Evolutionary conservation across 75 land plant species (phyloP), one percentile per base, ranked within the genome.

Genomic region (Pinus tabuliformis): DNA sequence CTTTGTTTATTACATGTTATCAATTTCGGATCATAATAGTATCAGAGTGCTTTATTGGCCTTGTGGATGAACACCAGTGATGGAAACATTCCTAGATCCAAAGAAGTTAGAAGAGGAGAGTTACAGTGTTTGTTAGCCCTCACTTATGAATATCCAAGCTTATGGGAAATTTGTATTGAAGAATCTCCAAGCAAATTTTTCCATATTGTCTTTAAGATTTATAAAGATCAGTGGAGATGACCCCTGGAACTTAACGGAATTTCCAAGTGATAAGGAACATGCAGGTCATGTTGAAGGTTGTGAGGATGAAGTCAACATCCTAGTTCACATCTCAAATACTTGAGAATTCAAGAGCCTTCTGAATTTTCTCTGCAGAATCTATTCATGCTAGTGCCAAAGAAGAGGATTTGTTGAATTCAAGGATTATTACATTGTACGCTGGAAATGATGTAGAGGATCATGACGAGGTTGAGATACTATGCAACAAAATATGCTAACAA

Each of bases 321-420:
- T 56, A 54, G 33, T 63, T 82, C 30, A 82, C 56, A 24, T 16
- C 54, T 20, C 74, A 45, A 49, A 54, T 73, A 42, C 58, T 62
- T n/a, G 5, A 21, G 7, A 52, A 73, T 61, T 54, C 56, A 28
- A 6, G 30, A 9, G 39, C 56, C n/a, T 17, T 37, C 39, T 45
- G 0, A 45, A 45, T 45, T 45, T 45, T 45, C 6, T 45, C 36
- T 83, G 85, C 93, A 95, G 98, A 33, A 84, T 95, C 12, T 91
- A 90, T 70, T 45, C 7, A 5, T 45, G 6, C 49, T 45, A 45
- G 49, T 45, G 6, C 5, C 7, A 45, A 45, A 45, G 49, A 45
- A 45, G 49, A 45, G 49, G 49, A 45, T 45, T 45, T 45, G 49
- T 45, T 45, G 49, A 45, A 45, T 45, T 45, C 49, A 45, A 45